These are phyloP conservation scores for Neurospora sp. DNA, from an alignment of 495 filamentous ascomycete species.

Conservation along the genomic window DNA sequence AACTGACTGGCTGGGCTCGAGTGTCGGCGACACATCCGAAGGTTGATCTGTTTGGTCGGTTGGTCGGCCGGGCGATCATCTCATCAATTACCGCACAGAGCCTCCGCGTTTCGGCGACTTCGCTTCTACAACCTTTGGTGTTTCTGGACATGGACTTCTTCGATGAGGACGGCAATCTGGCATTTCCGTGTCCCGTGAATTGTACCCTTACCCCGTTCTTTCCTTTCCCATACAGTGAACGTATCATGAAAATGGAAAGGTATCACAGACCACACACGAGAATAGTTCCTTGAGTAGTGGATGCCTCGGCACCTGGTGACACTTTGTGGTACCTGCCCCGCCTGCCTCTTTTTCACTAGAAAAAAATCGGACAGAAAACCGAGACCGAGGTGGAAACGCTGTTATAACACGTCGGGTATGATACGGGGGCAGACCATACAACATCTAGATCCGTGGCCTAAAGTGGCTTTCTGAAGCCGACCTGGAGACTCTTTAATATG, in stretches of 20 bases:
- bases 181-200: neutral
- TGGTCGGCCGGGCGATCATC: neutral
- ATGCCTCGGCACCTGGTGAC: neutral
- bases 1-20: neutral
- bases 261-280: neutral
- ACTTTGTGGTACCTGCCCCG: neutral
- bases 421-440: neutral
- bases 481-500: neutral
- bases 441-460: neutral
- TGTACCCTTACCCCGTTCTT: neutral
- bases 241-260: neutral
- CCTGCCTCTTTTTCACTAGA: neutral
- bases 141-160: neutral
- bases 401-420: neutral
- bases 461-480: neutral
- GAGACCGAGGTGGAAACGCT: neutral
- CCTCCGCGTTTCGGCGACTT: neutral
- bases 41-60: neutral
- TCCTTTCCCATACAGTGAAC: neutral
- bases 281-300: neutral
- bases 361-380: neutral
- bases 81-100: neutral
- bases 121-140: neutral
- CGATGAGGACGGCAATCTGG: neutral
- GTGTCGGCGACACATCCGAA: neutral